These are phyloP conservation scores for Trichomonas tenax DNA, from an alignment of 208 protist genomes.

Conservation along the genomic window DNA sequence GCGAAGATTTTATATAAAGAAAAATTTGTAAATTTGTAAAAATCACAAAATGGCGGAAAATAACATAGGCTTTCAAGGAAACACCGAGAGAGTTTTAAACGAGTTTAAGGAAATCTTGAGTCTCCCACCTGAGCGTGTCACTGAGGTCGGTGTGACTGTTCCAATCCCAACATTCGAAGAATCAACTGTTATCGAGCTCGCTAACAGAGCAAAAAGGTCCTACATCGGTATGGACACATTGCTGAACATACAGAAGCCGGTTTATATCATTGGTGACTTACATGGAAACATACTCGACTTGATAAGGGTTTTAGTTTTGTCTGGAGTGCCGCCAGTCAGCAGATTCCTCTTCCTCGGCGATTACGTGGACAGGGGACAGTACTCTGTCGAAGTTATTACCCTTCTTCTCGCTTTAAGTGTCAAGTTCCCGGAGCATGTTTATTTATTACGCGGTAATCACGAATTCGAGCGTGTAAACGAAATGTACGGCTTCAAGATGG, in stretches of 20 bases:
- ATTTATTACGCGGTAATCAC: neutral
- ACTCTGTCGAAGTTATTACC: neutral
- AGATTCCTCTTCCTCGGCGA: conserved; percentile 13
- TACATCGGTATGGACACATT: neutral
- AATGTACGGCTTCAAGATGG: neutral
- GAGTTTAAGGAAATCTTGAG: neutral
- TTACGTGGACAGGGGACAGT: conserved; percentile 1
- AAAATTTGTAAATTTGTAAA: no score
- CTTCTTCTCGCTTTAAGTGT: neutral
- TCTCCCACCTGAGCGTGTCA: neutral
- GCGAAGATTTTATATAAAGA: no score
- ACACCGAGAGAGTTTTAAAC: neutral
- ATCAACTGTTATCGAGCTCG: neutral
- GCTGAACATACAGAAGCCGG: neutral
- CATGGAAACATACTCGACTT: neutral
- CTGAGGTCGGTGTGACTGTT: neutral
- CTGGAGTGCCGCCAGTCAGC: neutral
- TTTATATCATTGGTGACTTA: neutral
- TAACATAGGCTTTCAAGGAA: neutral
- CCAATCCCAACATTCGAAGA: neutral
- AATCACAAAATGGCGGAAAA: neutral
- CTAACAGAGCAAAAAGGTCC: neutral
- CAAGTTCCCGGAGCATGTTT: neutral
- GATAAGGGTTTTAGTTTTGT: neutral
- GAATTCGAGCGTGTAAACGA: neutral